Evolutionary conservation across 352 stramenopile genomes (phyloP).

Genomic region (Pythium pyrilobum): DNA sequence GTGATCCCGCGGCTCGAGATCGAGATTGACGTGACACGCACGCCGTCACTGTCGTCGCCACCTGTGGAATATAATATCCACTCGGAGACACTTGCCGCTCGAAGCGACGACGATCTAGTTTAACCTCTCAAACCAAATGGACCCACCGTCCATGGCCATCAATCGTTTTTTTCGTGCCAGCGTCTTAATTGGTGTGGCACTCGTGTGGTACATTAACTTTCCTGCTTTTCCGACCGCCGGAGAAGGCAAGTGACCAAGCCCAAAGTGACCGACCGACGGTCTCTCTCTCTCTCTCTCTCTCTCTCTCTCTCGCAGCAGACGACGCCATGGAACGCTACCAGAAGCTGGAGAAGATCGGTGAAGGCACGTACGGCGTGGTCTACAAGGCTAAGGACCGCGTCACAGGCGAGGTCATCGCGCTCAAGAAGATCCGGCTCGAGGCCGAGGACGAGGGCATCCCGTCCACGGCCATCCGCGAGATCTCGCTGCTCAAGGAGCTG

Average conservation of each 20-base stretch:
- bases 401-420: conserved; percentile 96
- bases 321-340: conserved; percentile 88
- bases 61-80: conserved; percentile 52
- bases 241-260: not conserved
- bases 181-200: conserved; percentile 1
- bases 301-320: too few relatives aligned
- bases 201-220: conserved; percentile 20
- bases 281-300: too few relatives aligned
- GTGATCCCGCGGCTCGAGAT: conserved; percentile 48
- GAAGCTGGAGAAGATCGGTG: conserved; percentile 96
- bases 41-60: conserved; percentile 20
- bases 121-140: conserved; percentile 11
- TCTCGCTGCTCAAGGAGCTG: conserved; percentile 97
- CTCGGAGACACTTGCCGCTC: conserved; percentile 25
- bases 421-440: conserved; percentile 99
- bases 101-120: not conserved
- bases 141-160: not conserved
- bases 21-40: conserved; percentile 41
- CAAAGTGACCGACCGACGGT: too few relatives aligned
- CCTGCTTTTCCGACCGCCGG: too few relatives aligned
- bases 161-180: not conserved
- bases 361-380: conserved; percentile 99
- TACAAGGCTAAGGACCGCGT: conserved; percentile 98
- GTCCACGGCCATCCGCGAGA: conserved; percentile 98
- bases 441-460: conserved; percentile 98